A percentile compares a stretch with the other conserved stretches of the same genome.
These are phyloP conservation scores for Acidomyces sp. DNA, from an alignment of 495 filamentous ascomycete species.

Conservation along the genomic window DNA sequence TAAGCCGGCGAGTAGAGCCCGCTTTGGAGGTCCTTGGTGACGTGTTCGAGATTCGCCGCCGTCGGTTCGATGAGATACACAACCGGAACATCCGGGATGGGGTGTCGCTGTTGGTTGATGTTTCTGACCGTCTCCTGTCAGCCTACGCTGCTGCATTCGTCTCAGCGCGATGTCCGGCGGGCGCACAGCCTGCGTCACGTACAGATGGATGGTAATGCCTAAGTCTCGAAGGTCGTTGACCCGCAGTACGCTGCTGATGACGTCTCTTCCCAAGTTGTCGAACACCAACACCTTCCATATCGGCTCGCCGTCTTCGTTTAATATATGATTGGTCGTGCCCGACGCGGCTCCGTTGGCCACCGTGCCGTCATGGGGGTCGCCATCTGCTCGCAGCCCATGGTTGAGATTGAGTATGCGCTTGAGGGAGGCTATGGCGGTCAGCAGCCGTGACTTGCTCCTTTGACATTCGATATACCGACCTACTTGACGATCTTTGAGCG, in stretches of 20 bases:
- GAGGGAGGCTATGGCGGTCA: conserved; percentile 57
- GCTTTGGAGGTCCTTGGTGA: conserved; percentile 76
- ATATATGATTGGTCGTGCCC: conserved; percentile 61
- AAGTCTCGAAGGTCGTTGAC: conserved; percentile 85
- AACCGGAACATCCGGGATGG: conserved; percentile 93
- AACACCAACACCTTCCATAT: conserved; percentile 65
- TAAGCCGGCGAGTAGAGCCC: conserved; percentile 88
- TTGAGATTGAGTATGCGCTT: conserved; percentile 95
- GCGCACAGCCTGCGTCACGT: conserved; percentile 17
- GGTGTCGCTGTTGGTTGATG: conserved; percentile 67
- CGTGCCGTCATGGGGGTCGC: conserved; percentile 38
- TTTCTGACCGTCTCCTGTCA: conserved; percentile 39
- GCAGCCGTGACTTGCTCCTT: conserved; percentile 12
- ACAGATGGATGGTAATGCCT: conserved; percentile 97
- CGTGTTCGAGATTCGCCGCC: conserved; percentile 59
- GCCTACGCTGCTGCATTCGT: conserved; percentile 17
- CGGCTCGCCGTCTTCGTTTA: conserved; percentile 76
- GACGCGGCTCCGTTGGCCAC: conserved; percentile 49
- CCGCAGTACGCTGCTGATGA: conserved; percentile 85
- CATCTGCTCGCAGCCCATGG: conserved; percentile 47
- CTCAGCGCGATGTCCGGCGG: conserved; percentile 9
- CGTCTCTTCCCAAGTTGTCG: conserved; percentile 54
- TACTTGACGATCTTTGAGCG: conserved; percentile 91
- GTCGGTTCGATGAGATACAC: conserved; percentile 92
- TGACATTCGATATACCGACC: conserved; percentile 43